Evolutionary conservation across 169 alveolate species (phyloP).

Genomic region (Plasmodium vinckei): DNA sequence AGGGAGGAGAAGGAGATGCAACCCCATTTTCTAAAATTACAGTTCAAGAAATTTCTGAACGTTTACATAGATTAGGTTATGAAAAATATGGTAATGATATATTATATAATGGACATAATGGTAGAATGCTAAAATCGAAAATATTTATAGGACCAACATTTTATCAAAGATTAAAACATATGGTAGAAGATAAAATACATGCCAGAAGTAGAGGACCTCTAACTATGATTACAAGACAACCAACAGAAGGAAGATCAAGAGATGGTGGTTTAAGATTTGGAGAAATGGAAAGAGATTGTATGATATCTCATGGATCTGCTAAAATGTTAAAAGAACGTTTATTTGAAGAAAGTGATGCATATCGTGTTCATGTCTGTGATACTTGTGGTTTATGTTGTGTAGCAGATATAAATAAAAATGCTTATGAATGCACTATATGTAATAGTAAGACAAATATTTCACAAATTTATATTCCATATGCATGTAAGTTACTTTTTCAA

Average conservation of each 20-base stretch:
- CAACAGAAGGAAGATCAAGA: constrained; percentile 99
- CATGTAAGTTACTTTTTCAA: constrained; percentile 97
- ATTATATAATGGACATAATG: constrained; percentile 98
- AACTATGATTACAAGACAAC: constrained; percentile 99
- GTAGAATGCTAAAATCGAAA: constrained; percentile 92
- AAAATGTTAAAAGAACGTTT: constrained; percentile 99
- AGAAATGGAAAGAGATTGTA: constrained; percentile 99
- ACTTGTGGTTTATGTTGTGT: constrained; percentile 96
- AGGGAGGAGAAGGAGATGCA: constrained; percentile 99
- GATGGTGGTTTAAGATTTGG: constrained; percentile 99
- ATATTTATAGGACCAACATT: constrained; percentile 99
- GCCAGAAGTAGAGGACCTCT: constrained; percentile 99
- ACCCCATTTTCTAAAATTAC: constrained; percentile 99
- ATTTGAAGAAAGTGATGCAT: constrained; percentile 98
- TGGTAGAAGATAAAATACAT: constrained; percentile 99
- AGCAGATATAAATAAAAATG: constrained; percentile 94
- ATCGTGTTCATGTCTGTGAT: constrained; percentile 98
- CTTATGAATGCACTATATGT: constrained; percentile 94
- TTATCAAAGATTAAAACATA: constrained; percentile 99
- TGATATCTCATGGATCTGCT: constrained; percentile 99
- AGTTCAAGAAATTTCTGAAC: constrained; percentile 97
- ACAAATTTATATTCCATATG: constrained; percentile 98
- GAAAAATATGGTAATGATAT: constrained; percentile 98
- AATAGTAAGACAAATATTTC: constrained; percentile 92
- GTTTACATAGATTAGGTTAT: constrained; percentile 97